Conservation (phyloP, 2,329 filamentous ascomycete genomes). For the Venturia nashicola region DNA sequence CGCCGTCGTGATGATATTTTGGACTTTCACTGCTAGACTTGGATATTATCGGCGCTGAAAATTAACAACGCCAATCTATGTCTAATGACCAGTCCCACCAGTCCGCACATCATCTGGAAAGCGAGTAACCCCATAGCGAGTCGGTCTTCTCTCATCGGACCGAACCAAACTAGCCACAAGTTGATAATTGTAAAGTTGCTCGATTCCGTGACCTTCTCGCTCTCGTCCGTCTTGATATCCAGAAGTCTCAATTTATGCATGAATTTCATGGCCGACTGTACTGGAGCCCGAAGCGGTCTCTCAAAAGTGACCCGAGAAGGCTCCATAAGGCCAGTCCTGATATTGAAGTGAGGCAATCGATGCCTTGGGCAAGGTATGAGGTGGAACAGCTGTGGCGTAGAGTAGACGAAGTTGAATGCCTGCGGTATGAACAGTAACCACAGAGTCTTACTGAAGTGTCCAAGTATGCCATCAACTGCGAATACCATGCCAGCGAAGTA, state of each 20-base stretch:
- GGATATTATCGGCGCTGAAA: conserved; percentile 73
- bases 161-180: conserved; percentile 91
- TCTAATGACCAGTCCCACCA: conserved; percentile 73
- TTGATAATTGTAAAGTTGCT: conserved; percentile 91
- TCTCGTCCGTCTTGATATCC: conserved; percentile 51
- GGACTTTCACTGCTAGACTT: not conserved
- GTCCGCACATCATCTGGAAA: conserved; percentile 65
- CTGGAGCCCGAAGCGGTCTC: conserved; percentile 52
- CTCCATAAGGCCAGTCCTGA: conserved; percentile 71
- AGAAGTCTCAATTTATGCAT: conserved; percentile 58
- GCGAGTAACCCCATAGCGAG: conserved; percentile 66
- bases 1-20: too few species aligned
- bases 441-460: conserved; percentile 96
- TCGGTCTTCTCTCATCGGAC: conserved; percentile 76
- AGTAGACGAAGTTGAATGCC: conserved; percentile 94
- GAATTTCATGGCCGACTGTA: conserved; percentile 53
- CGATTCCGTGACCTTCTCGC: conserved; percentile 63
- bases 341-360: conserved; percentile 79
- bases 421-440: conserved; percentile 84
- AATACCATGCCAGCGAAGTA: conserved; percentile 99
- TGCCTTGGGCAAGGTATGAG: conserved; percentile 87
- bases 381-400: conserved; percentile 79
- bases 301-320: conserved; percentile 69
- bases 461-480: conserved; percentile 88
- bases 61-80: conserved; percentile 78